Evolutionary conservation across 2,329 filamentous ascomycete genomes (phyloP), one percentile per base, ranked within the genome.

Genomic region (Aspergillus piperis): DNA sequence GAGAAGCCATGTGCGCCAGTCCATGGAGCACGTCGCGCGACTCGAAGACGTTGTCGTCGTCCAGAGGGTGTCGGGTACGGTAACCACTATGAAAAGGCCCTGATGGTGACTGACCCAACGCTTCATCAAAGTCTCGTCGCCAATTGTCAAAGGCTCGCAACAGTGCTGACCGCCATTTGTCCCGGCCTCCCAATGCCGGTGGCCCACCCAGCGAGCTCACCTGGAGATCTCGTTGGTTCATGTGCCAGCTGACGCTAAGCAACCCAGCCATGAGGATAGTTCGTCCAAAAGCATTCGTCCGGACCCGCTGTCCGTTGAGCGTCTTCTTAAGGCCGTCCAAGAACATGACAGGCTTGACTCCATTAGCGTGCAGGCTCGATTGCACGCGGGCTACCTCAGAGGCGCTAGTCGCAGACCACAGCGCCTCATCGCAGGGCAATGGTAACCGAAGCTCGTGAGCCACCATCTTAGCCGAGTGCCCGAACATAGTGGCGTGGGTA

Each of bases 401-500:
- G 56, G 91, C 91, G 73, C 89, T 96, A 3, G 89, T 91, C 4
- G 95, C 95, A 58, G 90, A 90, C 95, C 95, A 99, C 10, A 98
- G 80, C 3, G 89, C 87, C 73, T 98, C 95, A 66, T 98, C 93
- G 71, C 94, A 98, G 0, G 95, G 95, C 47, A 99, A 78, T 0
- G 92, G 91, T 8, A 98, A 82, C 53, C 92, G 87, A 86, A 99
- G 91, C 76, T 98, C 95, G 70, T 98, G 93, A 2, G 93, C 92
- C 7, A 96, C 92, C 94, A 98, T 97, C 47, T 96, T 92, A 0
- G 92, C 94, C 3, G 93, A 95, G 75, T 98, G 95, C 0, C 94
- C 95, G 75, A 98, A 98, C 90, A 99, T 97, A 27, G 92, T 96
- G 1, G 93, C 92, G 75, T 99, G 95, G 1, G 93, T 96, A 4